phyloP scores from a whole-genome alignment of 768 basidiomycete genomes.

The Tulasnella sp. region DNA sequence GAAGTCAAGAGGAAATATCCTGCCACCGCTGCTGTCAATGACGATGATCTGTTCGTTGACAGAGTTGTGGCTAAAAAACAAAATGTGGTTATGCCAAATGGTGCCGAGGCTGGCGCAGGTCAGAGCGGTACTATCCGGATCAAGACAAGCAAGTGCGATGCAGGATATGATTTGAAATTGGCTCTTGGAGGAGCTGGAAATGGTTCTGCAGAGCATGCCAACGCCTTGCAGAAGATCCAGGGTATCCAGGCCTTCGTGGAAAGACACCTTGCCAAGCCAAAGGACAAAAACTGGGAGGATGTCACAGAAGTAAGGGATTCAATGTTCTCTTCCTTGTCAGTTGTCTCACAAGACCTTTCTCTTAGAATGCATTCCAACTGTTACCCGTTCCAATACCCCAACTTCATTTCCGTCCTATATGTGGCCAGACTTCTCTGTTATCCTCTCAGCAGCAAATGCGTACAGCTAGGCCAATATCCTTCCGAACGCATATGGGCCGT shows the following conservation, averaged over 20 bases:
- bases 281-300: conserved; percentile 82
- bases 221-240: conserved; percentile 22
- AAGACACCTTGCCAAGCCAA: conserved; percentile 44
- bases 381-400: conserved; percentile 43
- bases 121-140: conserved; percentile 23
- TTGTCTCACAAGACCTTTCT: conserved; percentile 11
- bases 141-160: conserved; percentile 18
- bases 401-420: conserved; percentile 52
- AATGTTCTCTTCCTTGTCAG: conserved; percentile 1
- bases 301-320: conserved; percentile 51
- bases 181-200: conserved; percentile 22
- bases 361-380: conserved; percentile 64
- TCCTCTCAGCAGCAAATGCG: conserved; percentile 24
- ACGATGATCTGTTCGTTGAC: conserved; percentile 61
- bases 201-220: conserved; percentile 34
- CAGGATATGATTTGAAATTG: background rate
- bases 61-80: conserved; percentile 25
- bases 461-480: conserved; percentile 18
- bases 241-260: conserved; percentile 52
- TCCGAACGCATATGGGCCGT: conserved; percentile 69
- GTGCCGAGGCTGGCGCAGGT: background rate
- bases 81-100: background rate
- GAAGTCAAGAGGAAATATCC: conserved; percentile 63
- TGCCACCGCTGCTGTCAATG: conserved; percentile 30
- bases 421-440: conserved; percentile 29